A percentile compares a stretch with the other conserved stretches of the same genome.
These are phyloP conservation scores for Rhizopus delemar DNA, from an alignment of 371 early-diverging fungal species.

Conservation along the genomic window DNA sequence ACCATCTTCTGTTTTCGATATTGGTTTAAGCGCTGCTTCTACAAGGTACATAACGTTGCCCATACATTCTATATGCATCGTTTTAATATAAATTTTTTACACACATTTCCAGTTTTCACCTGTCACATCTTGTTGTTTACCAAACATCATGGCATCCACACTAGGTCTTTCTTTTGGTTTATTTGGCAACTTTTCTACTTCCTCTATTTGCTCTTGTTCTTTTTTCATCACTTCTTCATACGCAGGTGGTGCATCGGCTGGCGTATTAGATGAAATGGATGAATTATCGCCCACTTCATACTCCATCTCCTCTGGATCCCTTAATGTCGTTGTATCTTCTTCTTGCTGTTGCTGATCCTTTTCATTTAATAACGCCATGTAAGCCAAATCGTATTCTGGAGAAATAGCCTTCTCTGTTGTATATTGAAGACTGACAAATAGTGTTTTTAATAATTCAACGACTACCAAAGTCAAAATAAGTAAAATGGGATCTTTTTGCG, in stretches of 20 bases:
- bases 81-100: not conserved
- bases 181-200: slow-evolving; percentile 3
- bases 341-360: slow-evolving; percentile 15
- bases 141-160: slow-evolving; percentile 55
- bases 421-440: slow-evolving; percentile 44
- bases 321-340: not conserved
- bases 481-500: not conserved
- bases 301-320: slow-evolving; percentile 6
- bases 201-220: not conserved
- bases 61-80: slow-evolving; percentile 62
- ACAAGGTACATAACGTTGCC: slow-evolving; percentile 67
- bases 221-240: slow-evolving; percentile 16
- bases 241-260: slow-evolving; percentile 15
- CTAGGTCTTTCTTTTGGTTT: slow-evolving; percentile 26
- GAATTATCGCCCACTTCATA: not conserved
- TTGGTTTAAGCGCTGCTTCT: slow-evolving; percentile 54
- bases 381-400: slow-evolving; percentile 53
- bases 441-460: slow-evolving; percentile 38
- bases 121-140: slow-evolving; percentile 70
- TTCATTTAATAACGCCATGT: slow-evolving; percentile 54
- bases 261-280: not conserved
- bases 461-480: slow-evolving; percentile 26
- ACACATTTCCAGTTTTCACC: slow-evolving; percentile 18
- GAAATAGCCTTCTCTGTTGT: slow-evolving; percentile 44
- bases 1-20: slow-evolving; percentile 32